These are phyloP conservation scores for Saitozyma sp. DNA, from an alignment of 768 basidiomycete genomes.

Conservation along the genomic window DNA sequence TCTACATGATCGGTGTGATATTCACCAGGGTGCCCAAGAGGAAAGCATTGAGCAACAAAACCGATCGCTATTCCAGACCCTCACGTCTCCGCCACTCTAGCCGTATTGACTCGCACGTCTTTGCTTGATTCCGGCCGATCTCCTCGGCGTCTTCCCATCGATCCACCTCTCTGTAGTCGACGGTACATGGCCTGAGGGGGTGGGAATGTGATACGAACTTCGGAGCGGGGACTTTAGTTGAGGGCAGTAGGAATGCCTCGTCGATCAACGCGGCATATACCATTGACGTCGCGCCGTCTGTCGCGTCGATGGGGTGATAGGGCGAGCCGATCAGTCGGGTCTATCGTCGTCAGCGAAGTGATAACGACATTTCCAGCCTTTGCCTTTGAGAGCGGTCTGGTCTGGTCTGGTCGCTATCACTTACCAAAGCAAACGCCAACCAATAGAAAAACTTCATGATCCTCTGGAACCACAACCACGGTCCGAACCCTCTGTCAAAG, in stretches of 20 bases:
- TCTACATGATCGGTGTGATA: no score
- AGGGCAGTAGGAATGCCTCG: conserved; percentile 20
- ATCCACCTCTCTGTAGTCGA: conserved; percentile 33
- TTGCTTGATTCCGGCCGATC: conserved; percentile 16
- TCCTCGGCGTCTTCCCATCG: conserved; percentile 26
- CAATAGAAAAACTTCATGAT: conserved; percentile 23
- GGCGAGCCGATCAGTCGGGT: conserved; percentile 36
- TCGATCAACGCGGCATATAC: conserved; percentile 39
- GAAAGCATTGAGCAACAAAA: neutral
- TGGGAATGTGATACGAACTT: conserved; percentile 19
- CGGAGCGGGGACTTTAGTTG: conserved; percentile 14
- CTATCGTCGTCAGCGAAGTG: conserved; percentile 10
- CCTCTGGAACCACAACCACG: conserved; percentile 7
- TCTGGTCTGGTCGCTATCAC: no score
- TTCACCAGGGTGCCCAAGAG: no score
- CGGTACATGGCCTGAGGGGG: conserved; percentile 21
- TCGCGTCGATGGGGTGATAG: conserved; percentile 30
- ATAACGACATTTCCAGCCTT: conserved; percentile 4
- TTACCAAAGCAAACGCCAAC: conserved; percentile 27
- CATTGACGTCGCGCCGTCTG: conserved; percentile 26
- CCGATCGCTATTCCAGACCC: conserved; percentile 23
- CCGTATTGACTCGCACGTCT: conserved; percentile 25
- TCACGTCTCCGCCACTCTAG: conserved; percentile 28
- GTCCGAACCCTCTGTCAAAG: conserved; percentile 16
- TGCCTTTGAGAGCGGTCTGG: no score